A percentile compares a stretch with the other conserved stretches of the same genome.
These are phyloP conservation scores for Kwoniella sp. DNA, from an alignment of 768 basidiomycete species.

Conservation along the genomic window DNA sequence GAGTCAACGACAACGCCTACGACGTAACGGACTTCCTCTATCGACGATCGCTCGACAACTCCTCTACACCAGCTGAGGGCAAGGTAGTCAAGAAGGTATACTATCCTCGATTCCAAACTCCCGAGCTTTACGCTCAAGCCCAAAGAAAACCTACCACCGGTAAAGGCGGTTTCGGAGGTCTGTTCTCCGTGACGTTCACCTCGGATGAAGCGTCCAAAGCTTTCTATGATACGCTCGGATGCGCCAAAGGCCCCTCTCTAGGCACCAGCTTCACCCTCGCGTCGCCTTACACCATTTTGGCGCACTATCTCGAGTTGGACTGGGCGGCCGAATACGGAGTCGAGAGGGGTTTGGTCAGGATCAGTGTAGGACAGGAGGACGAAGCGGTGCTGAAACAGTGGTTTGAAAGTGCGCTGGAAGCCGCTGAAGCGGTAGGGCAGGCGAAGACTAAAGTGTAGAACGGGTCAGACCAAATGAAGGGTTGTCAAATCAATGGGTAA, in stretches of 20 bases:
- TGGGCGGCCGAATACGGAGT: conserved; percentile 91
- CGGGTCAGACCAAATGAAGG: no score
- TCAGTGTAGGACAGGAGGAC: conserved; percentile 91
- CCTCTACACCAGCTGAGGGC: conserved; percentile 23
- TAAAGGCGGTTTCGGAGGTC: conserved; percentile 74
- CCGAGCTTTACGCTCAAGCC: conserved; percentile 66
- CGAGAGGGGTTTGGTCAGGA: conserved; percentile 76
- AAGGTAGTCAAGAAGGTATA: conserved; percentile 77
- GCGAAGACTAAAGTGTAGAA: not conserved
- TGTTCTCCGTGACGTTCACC: conserved; percentile 85
- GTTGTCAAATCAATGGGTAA: no score
- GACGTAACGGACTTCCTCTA: conserved; percentile 77
- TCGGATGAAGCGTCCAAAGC: conserved; percentile 67
- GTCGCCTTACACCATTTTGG: conserved; percentile 88
- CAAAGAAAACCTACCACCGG: conserved; percentile 63
- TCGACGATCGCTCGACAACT: conserved; percentile 59
- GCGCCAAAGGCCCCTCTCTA: conserved; percentile 76
- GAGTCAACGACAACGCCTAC: conserved; percentile 81
- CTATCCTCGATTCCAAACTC: conserved; percentile 82
- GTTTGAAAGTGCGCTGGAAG: conserved; percentile 69
- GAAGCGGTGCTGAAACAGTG: conserved; percentile 62
- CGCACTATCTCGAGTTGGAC: conserved; percentile 83
- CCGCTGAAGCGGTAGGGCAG: conserved; percentile 65
- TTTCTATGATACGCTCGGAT: conserved; percentile 82
- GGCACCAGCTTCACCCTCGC: conserved; percentile 97